Conservation (phyloP, 352 stramenopile species). For the Phytophthora chlamydospora region DNA sequence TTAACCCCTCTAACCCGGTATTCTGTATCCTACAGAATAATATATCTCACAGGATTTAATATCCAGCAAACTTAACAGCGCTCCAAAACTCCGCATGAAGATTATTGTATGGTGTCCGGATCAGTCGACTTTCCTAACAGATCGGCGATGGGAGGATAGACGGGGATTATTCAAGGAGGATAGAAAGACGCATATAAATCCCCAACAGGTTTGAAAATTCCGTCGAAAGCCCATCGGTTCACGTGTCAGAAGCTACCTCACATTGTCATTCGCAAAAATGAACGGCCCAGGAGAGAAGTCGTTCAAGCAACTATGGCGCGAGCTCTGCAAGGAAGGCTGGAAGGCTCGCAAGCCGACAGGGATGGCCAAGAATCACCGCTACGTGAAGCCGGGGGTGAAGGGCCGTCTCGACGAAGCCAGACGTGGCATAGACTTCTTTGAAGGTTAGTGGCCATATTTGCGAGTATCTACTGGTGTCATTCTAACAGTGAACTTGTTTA, state of each 20-base stretch:
- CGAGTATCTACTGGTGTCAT: too few species aligned
- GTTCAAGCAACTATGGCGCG: constrained; percentile 1
- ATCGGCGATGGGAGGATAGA: constrained; percentile 11
- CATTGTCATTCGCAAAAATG: constrained; percentile 2
- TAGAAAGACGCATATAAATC: constrained; percentile 19
- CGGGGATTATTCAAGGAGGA: constrained; percentile 4
- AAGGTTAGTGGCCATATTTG: too few species aligned
- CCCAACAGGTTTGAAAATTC: constrained; percentile 19
- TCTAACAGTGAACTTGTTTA: too few species aligned
- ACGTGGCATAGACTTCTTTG: not conserved
- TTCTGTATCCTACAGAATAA: constrained; percentile 33
- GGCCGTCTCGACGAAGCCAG: not conserved
- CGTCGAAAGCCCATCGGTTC: too few species aligned
- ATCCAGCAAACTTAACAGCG: constrained; percentile 11
- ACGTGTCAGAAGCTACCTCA: too few species aligned
- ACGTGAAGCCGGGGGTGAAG: constrained; percentile 1
- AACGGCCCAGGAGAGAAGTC: not conserved
- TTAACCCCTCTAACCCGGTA: constrained; percentile 26
- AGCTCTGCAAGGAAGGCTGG: constrained; percentile 1
- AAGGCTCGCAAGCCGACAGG: not conserved
- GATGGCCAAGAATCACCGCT: not conserved
- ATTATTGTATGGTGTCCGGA: constrained; percentile 10
- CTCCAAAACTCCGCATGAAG: constrained; percentile 5
- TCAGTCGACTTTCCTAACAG: constrained; percentile 2
- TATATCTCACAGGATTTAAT: constrained; percentile 15